These are phyloP conservation scores for Xerocomellus chrysenteron DNA, from an alignment of 768 basidiomycete genomes.

Conservation along the genomic window DNA sequence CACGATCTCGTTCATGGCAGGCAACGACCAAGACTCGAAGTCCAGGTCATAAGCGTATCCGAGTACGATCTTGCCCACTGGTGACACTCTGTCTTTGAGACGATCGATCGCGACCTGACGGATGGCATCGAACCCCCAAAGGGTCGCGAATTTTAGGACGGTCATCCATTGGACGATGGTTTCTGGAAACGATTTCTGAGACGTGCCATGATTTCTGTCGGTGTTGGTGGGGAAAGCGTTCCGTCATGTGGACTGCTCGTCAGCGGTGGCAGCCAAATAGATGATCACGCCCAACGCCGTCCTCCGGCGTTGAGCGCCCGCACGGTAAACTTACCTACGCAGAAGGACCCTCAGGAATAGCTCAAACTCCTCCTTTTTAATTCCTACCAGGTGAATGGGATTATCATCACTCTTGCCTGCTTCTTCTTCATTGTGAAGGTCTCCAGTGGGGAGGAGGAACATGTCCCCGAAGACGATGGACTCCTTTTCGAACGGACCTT, in stretches of 20 bases:
- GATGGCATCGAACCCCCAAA: constrained; percentile 36
- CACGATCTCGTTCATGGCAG: constrained; percentile 36
- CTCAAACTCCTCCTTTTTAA: constrained; percentile 19
- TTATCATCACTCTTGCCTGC: constrained; percentile 16
- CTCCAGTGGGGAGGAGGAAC: constrained; percentile 16
- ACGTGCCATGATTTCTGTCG: not conserved
- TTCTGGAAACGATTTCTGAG: not conserved
- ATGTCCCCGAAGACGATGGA: constrained; percentile 21
- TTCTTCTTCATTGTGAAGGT: not conserved
- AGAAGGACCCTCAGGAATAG: constrained; percentile 14
- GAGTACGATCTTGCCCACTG: constrained; percentile 36
- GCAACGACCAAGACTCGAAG: constrained; percentile 32
- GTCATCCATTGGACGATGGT: constrained; percentile 34
- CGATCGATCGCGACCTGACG: constrained; percentile 29
- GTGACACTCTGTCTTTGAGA: constrained; percentile 9
- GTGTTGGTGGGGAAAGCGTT: not conserved
- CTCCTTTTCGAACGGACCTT: constrained; percentile 13
- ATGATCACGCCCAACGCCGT: not conserved
- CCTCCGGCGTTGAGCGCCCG: no score
- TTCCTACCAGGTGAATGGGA: constrained; percentile 15
- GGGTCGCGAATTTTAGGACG: constrained; percentile 36
- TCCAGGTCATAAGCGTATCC: constrained; percentile 28
- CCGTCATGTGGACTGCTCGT: not conserved
- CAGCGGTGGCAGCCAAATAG: not conserved
- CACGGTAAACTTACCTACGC: constrained; percentile 5